phyloP scores from a whole-genome alignment of 2,329 filamentous ascomycete species.

The Shiraia sp. region DNA sequence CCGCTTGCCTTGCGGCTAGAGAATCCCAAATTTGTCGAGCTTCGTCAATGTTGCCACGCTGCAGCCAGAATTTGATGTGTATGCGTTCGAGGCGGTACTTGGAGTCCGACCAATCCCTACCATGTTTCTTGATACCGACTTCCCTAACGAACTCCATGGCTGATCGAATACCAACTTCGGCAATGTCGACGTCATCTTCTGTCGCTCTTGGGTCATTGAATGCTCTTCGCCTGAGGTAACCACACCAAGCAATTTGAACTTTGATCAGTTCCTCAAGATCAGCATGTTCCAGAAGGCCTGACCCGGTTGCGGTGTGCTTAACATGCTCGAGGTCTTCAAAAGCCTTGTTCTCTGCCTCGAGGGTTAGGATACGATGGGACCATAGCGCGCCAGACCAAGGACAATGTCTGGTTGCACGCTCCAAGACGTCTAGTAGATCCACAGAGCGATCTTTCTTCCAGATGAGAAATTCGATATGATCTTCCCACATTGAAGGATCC shows the following conservation, averaged over 20 bases:
- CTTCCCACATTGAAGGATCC: slow-evolving; percentile 78
- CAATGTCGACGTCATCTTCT: slow-evolving; percentile 80
- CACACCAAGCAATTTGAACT: slow-evolving; percentile 93
- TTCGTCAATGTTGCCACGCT: slow-evolving; percentile 75
- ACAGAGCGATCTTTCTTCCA: slow-evolving; percentile 52
- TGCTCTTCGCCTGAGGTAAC: slow-evolving; percentile 84
- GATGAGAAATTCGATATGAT: slow-evolving; percentile 75
- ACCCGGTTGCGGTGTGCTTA: slow-evolving; percentile 89
- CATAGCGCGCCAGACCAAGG: slow-evolving; percentile 91
- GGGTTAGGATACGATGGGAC: slow-evolving; percentile 84
- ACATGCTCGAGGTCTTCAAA: slow-evolving; percentile 85
- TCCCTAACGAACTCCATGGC: slow-evolving; percentile 83
- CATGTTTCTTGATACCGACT: slow-evolving; percentile 77
- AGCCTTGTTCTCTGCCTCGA: slow-evolving; percentile 74
- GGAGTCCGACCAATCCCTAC: slow-evolving; percentile 77
- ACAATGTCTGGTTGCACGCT: slow-evolving; percentile 85
- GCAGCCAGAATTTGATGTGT: slow-evolving; percentile 86
- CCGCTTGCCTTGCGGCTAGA: slow-evolving; percentile 68
- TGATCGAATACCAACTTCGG: slow-evolving; percentile 84
- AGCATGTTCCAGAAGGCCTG: slow-evolving; percentile 79
- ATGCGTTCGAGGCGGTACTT: slow-evolving; percentile 88
- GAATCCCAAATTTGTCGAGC: slow-evolving; percentile 79
- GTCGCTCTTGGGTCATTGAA: slow-evolving; percentile 71
- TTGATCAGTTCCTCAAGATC: slow-evolving; percentile 88
- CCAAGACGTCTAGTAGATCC: slow-evolving; percentile 69